Percentiles rank a stretch among this genome's conserved stretches.
Conservation (phyloP, 2,329 filamentous ascomycete species). For the Corinectria fuckeliana region DNA sequence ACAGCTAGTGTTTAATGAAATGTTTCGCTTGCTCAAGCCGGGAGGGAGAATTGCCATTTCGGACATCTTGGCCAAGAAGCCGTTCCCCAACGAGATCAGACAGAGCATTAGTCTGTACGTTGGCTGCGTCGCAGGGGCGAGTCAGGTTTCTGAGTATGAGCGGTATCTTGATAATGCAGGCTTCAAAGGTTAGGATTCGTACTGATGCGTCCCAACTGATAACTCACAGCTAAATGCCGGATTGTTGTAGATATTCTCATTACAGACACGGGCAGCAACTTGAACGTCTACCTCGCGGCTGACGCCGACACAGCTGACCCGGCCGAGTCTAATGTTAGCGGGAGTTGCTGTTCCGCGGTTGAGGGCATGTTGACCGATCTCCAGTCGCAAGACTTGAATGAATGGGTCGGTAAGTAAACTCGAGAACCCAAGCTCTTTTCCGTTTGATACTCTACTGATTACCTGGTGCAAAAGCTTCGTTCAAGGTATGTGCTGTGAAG, state of each 20-base stretch:
- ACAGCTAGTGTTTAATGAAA: conserved; percentile 61
- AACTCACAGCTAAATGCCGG: not conserved
- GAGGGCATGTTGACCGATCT: conserved; percentile 18
- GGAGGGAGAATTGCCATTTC: conserved; percentile 65
- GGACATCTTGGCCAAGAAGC: conserved; percentile 62
- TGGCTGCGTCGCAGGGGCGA: conserved; percentile 66
- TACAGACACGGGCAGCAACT: conserved; percentile 52
- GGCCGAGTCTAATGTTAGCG: conserved; percentile 10
- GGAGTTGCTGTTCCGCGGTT: conserved; percentile 11
- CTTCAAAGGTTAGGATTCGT: conserved; percentile 51
- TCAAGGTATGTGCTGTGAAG: not conserved
- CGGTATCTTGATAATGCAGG: conserved; percentile 56
- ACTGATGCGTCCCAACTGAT: not conserved
- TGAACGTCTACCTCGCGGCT: conserved; percentile 54
- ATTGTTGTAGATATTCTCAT: conserved; percentile 48
- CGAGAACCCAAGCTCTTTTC: not conserved
- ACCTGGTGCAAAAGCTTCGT: not conserved
- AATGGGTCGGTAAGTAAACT: conserved; percentile 55
- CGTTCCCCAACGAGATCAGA: conserved; percentile 53
- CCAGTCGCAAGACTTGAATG: conserved; percentile 52
- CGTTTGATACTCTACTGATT: not conserved
- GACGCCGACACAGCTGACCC: conserved; percentile 29
- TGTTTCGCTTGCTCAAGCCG: conserved; percentile 61
- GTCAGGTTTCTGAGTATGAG: conserved; percentile 58
- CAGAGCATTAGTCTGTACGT: conserved; percentile 60